Percentiles rank a stretch among this genome's conserved stretches.
Conservation (phyloP, 805 yeast species). For the Candida nanaspora region DNA sequence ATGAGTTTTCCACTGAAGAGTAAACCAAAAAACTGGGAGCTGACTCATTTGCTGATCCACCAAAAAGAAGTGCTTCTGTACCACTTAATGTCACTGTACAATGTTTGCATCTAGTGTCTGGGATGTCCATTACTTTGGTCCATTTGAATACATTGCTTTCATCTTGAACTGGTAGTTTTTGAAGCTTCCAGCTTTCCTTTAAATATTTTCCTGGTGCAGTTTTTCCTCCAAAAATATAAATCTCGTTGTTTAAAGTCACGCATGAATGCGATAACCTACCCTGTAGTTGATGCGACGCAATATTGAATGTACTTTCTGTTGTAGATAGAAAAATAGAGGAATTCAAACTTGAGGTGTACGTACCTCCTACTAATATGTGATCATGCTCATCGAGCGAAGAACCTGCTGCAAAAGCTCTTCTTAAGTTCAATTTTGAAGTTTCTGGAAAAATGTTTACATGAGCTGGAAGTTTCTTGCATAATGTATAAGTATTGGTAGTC, state of each 20-base stretch:
- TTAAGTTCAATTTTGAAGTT: conserved; percentile 9
- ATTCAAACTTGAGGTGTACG: conserved; percentile 28
- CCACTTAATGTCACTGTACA: conserved; percentile 25
- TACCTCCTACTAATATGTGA: conserved; percentile 31
- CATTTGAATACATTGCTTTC: conserved; percentile 26
- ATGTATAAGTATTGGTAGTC: too few relatives aligned
- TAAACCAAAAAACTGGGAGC: conserved; percentile 16
- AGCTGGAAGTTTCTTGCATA: too few relatives aligned
- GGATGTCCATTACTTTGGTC: conserved; percentile 31
- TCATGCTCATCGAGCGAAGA: conserved; percentile 6
- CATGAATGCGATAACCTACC: conserved; percentile 57
- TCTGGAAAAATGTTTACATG: too few relatives aligned
- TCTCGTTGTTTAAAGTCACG: conserved; percentile 23
- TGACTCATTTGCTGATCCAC: conserved; percentile 31
- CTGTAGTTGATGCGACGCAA: conserved; percentile 10
- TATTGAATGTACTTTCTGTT: conserved; percentile 4
- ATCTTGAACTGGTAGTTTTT: neutral
- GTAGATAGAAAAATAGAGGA: conserved; percentile 5
- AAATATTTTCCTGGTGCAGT: conserved; percentile 45
- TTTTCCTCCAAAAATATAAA: conserved; percentile 60
- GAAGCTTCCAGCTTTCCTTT: conserved; percentile 36
- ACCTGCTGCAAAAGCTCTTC: conserved; percentile 33
- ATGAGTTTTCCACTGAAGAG: conserved; percentile 6
- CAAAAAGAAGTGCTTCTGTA: conserved; percentile 36
- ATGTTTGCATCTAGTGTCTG: conserved; percentile 47